Percentiles rank a stretch among this genome's conserved stretches.
Conservation (phyloP, 441 rosid species). For the Populus hybrid region DNA sequence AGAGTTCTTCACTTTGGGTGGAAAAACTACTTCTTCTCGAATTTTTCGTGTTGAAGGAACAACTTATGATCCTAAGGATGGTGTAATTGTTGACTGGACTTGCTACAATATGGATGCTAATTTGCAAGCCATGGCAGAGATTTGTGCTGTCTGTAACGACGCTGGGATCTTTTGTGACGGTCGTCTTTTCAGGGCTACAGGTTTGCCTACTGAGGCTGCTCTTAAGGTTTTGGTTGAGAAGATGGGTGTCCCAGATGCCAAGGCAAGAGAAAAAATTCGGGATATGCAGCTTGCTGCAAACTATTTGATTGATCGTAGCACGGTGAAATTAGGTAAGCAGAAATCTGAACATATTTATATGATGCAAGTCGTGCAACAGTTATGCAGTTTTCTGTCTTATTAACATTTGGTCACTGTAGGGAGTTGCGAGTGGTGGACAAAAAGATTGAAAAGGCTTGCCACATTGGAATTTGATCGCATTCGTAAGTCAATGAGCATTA, state of each 20-base stretch:
- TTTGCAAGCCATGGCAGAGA: slow-evolving; percentile 74
- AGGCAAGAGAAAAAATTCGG: slow-evolving; percentile 45
- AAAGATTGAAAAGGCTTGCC: slow-evolving; percentile 63
- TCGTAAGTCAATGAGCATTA: slow-evolving; percentile 86
- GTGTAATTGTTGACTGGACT: slow-evolving; percentile 81
- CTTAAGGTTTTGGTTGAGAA: slow-evolving; percentile 89
- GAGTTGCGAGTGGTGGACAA: slow-evolving; percentile 79
- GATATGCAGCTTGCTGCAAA: slow-evolving; percentile 47
- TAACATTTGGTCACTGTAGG: slow-evolving; percentile 31
- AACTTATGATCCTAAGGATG: slow-evolving; percentile 90
- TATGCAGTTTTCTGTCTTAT: slow-evolving; percentile 11
- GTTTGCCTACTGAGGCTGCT: slow-evolving; percentile 97
- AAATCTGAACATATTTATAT: not conserved
- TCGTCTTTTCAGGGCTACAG: slow-evolving; percentile 68
- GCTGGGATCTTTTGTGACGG: slow-evolving; percentile 77
- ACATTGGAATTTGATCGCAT: slow-evolving; percentile 84
- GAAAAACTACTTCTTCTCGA: slow-evolving; percentile 49
- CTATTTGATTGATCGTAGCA: slow-evolving; percentile 56
- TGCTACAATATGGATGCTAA: slow-evolving; percentile 84
- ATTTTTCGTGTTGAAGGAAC: slow-evolving; percentile 77
- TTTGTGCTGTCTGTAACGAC: slow-evolving; percentile 83
- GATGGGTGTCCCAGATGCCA: slow-evolving; percentile 73
- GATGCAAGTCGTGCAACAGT: not conserved
- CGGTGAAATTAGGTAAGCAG: slow-evolving; percentile 60
- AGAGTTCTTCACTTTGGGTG: slow-evolving; percentile 75